Conservation (phyloP, 768 basidiomycete species). For the Fomitopsis pulvina region DNA sequence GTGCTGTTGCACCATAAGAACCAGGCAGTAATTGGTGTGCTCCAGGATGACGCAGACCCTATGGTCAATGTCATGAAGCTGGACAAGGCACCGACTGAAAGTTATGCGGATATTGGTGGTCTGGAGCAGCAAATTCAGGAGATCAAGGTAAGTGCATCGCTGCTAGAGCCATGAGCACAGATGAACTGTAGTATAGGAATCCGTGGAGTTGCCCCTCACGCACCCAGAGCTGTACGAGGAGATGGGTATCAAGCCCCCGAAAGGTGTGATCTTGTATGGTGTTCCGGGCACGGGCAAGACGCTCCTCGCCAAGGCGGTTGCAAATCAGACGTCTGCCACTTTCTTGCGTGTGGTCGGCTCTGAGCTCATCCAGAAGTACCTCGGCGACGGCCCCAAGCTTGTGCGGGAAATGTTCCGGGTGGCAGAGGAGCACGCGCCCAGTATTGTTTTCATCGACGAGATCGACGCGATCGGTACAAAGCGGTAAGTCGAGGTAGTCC, state of each 20-base stretch:
- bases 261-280: conserved; percentile 98
- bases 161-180: not conserved
- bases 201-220: conserved; percentile 93
- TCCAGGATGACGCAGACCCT: conserved; percentile 93
- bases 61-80: conserved; percentile 98
- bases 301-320: conserved; percentile 93
- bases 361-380: conserved; percentile 98
- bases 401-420: conserved; percentile 96
- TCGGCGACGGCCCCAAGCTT: conserved; percentile 97
- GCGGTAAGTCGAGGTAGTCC: conserved; percentile 45
- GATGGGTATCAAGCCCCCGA: conserved; percentile 99
- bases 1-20: conserved; percentile 96
- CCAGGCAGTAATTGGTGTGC: conserved; percentile 89
- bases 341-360: conserved; percentile 97
- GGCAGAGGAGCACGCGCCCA: conserved; percentile 96
- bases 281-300: conserved; percentile 99
- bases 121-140: conserved; percentile 97
- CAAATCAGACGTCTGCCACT: conserved; percentile 96
- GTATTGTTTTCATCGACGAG: conserved; percentile 99
- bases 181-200: conserved; percentile 56
- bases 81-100: conserved; percentile 98
- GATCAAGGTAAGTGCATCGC: conserved; percentile 69
- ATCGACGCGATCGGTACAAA: conserved; percentile 99
- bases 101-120: conserved; percentile 97
- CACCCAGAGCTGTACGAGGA: conserved; percentile 99